Evolutionary conservation across 768 basidiomycete genomes (phyloP).

Genomic region (Pulveroboletus ravenelii): DNA sequence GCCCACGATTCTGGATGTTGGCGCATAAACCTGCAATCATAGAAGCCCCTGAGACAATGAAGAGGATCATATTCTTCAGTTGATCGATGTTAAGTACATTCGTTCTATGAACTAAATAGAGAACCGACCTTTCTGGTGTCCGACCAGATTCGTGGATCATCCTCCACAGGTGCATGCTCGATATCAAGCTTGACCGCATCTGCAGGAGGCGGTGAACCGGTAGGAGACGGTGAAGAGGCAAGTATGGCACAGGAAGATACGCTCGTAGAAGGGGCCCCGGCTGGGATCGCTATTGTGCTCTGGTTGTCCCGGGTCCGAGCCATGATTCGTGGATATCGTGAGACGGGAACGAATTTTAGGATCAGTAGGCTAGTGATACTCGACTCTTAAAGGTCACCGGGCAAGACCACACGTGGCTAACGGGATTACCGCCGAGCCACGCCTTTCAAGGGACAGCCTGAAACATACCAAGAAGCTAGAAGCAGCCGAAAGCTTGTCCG

Average conservation of each 20-base stretch:
- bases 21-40: constrained; percentile 26
- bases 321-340: constrained; percentile 1
- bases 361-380: neutral
- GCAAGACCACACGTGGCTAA: neutral
- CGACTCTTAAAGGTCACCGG: constrained; percentile 3
- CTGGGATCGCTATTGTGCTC: neutral
- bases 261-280: neutral
- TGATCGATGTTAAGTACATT: neutral
- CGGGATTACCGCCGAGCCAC: neutral
- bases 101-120: too few species aligned
- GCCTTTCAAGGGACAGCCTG: neutral
- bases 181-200: constrained; percentile 28
- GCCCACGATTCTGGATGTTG: constrained; percentile 31
- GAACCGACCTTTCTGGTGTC: constrained; percentile 46
- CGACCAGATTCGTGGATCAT: constrained; percentile 65
- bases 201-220: neutral
- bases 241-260: neutral
- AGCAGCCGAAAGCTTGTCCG: neutral
- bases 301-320: constrained; percentile 2
- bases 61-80: constrained; percentile 17
- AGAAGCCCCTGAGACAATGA: constrained; percentile 26
- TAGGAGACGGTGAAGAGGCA: neutral
- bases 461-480: neutral
- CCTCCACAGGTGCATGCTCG: constrained; percentile 41
- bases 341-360: too few species aligned